Percentiles rank a stretch among this genome's conserved stretches.
Conservation (phyloP, 208 protist species). For the Porcisia deanei region DNA sequence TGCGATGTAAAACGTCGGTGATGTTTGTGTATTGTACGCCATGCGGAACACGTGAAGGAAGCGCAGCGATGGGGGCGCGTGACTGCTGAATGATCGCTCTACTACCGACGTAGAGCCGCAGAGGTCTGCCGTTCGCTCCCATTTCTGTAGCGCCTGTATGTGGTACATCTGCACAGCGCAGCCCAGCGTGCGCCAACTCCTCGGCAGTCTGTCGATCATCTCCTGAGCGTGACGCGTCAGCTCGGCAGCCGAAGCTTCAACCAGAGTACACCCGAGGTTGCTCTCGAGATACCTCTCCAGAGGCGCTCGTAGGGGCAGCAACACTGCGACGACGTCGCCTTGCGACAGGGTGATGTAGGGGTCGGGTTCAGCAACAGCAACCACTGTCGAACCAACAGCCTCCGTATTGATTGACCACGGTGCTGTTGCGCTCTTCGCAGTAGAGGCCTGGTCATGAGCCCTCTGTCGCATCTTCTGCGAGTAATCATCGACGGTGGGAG, state of each 20-base stretch:
- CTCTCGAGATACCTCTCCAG: constrained; percentile 32
- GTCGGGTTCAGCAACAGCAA: constrained; percentile 8
- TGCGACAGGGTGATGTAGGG: constrained; percentile 40
- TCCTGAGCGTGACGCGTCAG: constrained; percentile 8
- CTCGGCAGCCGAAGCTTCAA: not conserved
- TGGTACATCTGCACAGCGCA: constrained; percentile 70
- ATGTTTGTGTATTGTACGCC: constrained; percentile 25
- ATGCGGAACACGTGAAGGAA: constrained; percentile 59
- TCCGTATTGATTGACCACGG: not conserved
- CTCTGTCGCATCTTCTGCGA: not conserved
- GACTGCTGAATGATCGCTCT: not conserved
- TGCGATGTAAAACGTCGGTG: constrained; percentile 43
- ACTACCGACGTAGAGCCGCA: constrained; percentile 24
- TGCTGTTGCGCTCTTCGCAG: not conserved
- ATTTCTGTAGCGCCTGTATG: constrained; percentile 34
- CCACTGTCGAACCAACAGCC: not conserved
- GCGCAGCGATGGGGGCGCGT: constrained; percentile 17
- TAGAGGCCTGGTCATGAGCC: not conserved
- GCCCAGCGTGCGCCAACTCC: constrained; percentile 49
- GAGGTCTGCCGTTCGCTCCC: constrained; percentile 38
- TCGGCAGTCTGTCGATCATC: constrained; percentile 30
- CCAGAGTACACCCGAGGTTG: constrained; percentile 7
- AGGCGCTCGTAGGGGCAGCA: constrained; percentile 59
- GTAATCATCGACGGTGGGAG: not conserved
- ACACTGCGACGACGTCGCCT: constrained; percentile 61